Conservation (phyloP, 2,329 filamentous ascomycete genomes). For the Malbranchea zuffiana region DNA sequence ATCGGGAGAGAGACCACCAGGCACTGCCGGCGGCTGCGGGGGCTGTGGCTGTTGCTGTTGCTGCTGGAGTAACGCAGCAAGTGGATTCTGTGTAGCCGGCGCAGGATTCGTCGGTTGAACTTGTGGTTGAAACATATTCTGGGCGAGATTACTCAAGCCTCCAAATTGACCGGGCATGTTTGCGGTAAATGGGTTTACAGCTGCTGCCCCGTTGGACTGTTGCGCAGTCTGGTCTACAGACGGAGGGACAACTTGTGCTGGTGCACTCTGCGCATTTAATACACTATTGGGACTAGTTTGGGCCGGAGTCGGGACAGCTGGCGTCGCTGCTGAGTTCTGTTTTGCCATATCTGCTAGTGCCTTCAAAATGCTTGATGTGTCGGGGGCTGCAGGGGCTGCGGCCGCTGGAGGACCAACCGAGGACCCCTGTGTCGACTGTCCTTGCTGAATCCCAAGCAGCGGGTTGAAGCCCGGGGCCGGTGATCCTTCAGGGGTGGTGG, state of each 20-base stretch:
- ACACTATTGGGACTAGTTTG: constrained; percentile 39
- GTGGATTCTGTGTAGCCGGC: constrained; percentile 29
- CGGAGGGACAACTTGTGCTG: constrained; percentile 29
- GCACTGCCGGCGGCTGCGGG: constrained; percentile 32
- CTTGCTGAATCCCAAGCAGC: constrained; percentile 26
- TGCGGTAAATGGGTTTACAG: constrained; percentile 49
- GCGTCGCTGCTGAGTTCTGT: constrained; percentile 51
- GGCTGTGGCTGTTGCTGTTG: constrained; percentile 15
- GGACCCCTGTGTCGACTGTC: constrained; percentile 19
- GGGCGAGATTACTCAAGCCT: constrained; percentile 31
- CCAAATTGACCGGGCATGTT: constrained; percentile 41
- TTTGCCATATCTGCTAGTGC: constrained; percentile 71
- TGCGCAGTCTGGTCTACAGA: constrained; percentile 37
- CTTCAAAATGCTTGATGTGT: constrained; percentile 59
- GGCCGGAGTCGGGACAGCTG: constrained; percentile 26
- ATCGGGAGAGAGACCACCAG: constrained; percentile 33
- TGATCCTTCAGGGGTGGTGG: constrained; percentile 56
- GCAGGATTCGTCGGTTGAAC: constrained; percentile 22
- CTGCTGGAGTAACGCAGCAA: constrained; percentile 25
- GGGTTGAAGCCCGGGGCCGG: constrained; percentile 37
- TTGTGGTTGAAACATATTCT: constrained; percentile 31
- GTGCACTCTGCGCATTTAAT: constrained; percentile 39
- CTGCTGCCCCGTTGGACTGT: constrained; percentile 37
- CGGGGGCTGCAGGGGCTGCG: constrained; percentile 35
- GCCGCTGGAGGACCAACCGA: constrained; percentile 18